Percentiles rank a stretch among this genome's conserved stretches.
These are phyloP conservation scores for Lagenidium sp. DNA, from an alignment of 352 stramenopile species.

Conservation along the genomic window DNA sequence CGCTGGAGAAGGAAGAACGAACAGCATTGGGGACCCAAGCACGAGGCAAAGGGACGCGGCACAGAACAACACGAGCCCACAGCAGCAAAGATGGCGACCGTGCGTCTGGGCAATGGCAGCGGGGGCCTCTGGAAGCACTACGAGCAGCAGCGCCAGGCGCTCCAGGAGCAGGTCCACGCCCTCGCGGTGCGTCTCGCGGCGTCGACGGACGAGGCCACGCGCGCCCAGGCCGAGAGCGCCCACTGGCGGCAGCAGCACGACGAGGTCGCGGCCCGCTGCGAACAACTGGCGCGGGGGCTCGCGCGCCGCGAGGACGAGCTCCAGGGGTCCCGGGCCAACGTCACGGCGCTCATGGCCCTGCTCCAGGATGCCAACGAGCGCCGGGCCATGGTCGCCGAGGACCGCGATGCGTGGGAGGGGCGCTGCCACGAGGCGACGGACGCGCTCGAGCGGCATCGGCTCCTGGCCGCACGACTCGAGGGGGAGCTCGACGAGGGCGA, in stretches of 20 bases:
- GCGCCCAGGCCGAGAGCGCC: constrained; percentile 6
- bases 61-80: no score
- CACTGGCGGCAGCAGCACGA: constrained; percentile 1
- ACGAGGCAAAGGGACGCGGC: no score
- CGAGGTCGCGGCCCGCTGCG: not conserved
- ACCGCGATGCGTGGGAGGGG: no score
- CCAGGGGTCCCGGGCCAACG: constrained; percentile 3
- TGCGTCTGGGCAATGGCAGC: no score
- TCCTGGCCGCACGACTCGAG: not conserved
- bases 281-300: not conserved
- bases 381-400: not conserved
- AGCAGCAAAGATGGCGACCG: no score
- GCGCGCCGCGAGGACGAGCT: constrained; percentile 4
- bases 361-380: not conserved
- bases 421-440: no score
- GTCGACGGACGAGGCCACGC: not conserved
- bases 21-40: no score
- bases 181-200: constrained; percentile 1
- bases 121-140: constrained; percentile 25
- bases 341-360: constrained; percentile 4
- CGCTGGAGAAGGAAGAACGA: no score
- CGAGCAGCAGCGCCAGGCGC: constrained; percentile 10
- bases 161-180: constrained; percentile 6
- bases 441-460: no score
- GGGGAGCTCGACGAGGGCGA: not conserved